A percentile compares a stretch with the other conserved stretches of the same genome.
Conservation (phyloP, 345 rosid genomes). For the Pugionium cornutum region DNA sequence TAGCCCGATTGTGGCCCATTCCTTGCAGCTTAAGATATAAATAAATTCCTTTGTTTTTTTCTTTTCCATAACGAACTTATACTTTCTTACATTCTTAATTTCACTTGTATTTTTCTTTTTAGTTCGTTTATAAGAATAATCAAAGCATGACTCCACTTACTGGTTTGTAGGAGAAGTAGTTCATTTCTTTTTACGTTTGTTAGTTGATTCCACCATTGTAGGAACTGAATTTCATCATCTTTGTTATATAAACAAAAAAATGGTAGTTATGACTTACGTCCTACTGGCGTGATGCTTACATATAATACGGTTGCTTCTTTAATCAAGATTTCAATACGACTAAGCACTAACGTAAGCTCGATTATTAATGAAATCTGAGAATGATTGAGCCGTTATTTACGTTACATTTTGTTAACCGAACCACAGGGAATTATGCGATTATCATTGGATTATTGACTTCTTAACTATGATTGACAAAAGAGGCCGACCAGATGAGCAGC, state of each 20-base stretch:
- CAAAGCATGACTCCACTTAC: no score
- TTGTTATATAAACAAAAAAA: no score
- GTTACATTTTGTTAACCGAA: conserved; percentile 30
- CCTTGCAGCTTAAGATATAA: not conserved
- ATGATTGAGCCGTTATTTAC: conserved; percentile 35
- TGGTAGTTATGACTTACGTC: not conserved
- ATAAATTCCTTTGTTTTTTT: not conserved
- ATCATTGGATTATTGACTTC: conserved; percentile 29
- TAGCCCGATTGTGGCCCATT: conserved; percentile 2
- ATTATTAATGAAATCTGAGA: conserved; percentile 8
- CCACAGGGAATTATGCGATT: conserved; percentile 1
- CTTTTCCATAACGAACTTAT: not conserved
- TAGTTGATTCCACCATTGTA: no score
- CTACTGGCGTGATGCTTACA: conserved; percentile 2
- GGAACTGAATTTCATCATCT: no score
- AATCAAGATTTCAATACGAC: not conserved
- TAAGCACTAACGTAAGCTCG: not conserved
- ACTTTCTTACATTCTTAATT: no score
- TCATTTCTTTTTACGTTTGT: no score
- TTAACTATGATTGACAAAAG: conserved; percentile 30
- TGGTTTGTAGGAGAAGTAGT: no score
- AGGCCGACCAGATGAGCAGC: conserved; percentile 39
- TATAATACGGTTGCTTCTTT: conserved; percentile 1
- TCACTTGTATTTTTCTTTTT: no score
- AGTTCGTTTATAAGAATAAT: no score